A percentile compares a stretch with the other conserved stretches of the same genome.
Conservation (phyloP, 371 early-diverging fungal genomes). For the Apophysomyces ossiformis region DNA sequence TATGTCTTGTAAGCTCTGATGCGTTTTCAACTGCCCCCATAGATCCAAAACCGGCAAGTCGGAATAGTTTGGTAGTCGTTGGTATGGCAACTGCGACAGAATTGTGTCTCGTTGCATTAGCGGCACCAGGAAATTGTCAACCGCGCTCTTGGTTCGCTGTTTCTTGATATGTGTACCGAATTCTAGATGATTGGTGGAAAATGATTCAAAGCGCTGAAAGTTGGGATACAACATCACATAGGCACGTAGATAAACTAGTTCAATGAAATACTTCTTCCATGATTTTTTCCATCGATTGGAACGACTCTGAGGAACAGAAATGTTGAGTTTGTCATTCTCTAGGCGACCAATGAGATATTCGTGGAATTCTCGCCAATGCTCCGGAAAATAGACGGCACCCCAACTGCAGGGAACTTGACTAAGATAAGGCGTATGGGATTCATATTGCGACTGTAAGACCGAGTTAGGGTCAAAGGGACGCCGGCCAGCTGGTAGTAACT, state of each 20-base stretch:
- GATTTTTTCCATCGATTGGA: conserved; percentile 67
- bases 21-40: conserved; percentile 56
- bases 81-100: conserved; percentile 54
- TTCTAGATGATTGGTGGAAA: conserved; percentile 71
- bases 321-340: conserved; percentile 50
- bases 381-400: conserved; percentile 74
- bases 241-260: conserved; percentile 63
- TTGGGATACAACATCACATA: conserved; percentile 73
- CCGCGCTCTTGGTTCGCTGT: conserved; percentile 39
- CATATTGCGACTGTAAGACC: conserved; percentile 36
- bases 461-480: conserved; percentile 42
- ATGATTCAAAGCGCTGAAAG: conserved; percentile 61
- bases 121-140: conserved; percentile 59
- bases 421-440: conserved; percentile 53
- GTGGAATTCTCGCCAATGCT: conserved; percentile 71
- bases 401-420: conserved; percentile 68
- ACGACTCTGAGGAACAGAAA: conserved; percentile 59
- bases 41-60: conserved; percentile 58
- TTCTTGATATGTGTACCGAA: conserved; percentile 62
- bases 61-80: conserved; percentile 52
- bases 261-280: conserved; percentile 72
- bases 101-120: conserved; percentile 60
- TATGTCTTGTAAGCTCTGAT: conserved; percentile 43
- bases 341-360: conserved; percentile 55
- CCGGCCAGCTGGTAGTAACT: conserved; percentile 56